These are phyloP conservation scores for Ophiocordyceps camponoti-saundersi DNA, from an alignment of 2,329 filamentous ascomycete genomes.

Conservation along the genomic window DNA sequence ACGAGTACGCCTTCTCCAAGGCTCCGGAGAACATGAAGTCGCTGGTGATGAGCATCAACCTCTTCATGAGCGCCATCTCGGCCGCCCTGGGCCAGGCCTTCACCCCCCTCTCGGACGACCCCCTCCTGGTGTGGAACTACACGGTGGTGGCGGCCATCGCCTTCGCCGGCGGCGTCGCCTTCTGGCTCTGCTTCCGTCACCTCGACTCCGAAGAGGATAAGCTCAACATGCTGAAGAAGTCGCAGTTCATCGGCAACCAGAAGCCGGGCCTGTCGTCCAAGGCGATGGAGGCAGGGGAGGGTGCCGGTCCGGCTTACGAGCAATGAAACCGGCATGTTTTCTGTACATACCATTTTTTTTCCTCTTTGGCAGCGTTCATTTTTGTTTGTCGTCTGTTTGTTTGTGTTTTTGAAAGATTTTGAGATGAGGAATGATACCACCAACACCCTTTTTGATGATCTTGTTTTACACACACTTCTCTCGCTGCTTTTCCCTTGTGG, in stretches of 20 bases:
- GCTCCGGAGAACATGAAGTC: constrained; percentile 68
- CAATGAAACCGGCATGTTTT: too few species aligned
- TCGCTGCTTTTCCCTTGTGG: neutral
- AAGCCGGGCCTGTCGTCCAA: constrained; percentile 15
- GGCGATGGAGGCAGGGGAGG: constrained; percentile 3
- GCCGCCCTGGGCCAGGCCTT: constrained; percentile 56
- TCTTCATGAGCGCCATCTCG: constrained; percentile 55
- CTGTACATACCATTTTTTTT: too few species aligned
- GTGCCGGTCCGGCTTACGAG: neutral
- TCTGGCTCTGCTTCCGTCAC: constrained; percentile 52
- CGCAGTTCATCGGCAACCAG: constrained; percentile 22
- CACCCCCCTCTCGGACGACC: constrained; percentile 42
- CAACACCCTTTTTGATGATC: neutral
- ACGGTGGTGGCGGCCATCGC: constrained; percentile 43
- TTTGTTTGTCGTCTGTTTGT: too few species aligned
- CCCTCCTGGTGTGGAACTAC: constrained; percentile 59
- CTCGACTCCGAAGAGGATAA: constrained; percentile 52
- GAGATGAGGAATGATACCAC: constrained; percentile 2
- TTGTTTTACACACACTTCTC: neutral
- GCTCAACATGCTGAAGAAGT: constrained; percentile 42
- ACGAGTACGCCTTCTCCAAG: constrained; percentile 65
- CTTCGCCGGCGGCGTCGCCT: constrained; percentile 41
- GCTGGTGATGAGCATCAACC: constrained; percentile 51
- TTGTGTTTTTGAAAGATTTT: neutral
- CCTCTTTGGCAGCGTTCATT: too few species aligned